These are phyloP conservation scores for Pachyrhizus erosus DNA, from an alignment of 306 rosid genomes.

Conservation along the genomic window DNA sequence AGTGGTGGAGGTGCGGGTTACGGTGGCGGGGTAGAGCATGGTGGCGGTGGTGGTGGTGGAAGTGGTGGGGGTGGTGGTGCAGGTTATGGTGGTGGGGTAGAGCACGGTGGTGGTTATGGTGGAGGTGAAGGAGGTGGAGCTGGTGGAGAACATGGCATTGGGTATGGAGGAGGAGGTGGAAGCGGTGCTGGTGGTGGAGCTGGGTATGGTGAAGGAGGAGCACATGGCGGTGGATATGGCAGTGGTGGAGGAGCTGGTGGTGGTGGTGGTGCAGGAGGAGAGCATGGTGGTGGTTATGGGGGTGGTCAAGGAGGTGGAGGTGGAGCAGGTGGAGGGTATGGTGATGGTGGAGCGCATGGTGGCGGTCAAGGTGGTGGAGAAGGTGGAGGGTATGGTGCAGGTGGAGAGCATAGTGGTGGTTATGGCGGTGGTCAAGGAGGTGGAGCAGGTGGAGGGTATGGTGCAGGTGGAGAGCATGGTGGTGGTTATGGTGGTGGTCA, in stretches of 20 bases:
- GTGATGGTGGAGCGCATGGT: constrained; percentile 37
- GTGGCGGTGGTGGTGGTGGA: constrained; percentile 41
- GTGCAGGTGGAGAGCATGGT: constrained; percentile 49
- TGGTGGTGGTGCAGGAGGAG: constrained; percentile 45
- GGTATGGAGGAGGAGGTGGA: constrained; percentile 45
- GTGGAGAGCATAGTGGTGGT: constrained; percentile 10
- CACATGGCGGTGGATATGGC: constrained; percentile 38
- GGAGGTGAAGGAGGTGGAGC: constrained; percentile 42
- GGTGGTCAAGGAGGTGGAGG: constrained; percentile 42
- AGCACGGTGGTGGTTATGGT: constrained; percentile 8
- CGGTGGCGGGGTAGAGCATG: constrained; percentile 36
- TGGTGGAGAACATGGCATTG: constrained; percentile 36
- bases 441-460: constrained; percentile 46
- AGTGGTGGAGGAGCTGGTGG: constrained; percentile 46
- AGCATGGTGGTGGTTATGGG: constrained; percentile 27
- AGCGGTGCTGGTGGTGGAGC: constrained; percentile 41
- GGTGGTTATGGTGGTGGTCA: constrained; percentile 39
- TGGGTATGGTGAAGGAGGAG: constrained; percentile 45
- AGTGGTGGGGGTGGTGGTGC: constrained; percentile 40
- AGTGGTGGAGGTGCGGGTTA: constrained; percentile 41
- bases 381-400: constrained; percentile 13
- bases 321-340: constrained; percentile 39
- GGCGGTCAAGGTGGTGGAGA: constrained; percentile 46
- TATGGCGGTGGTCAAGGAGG: constrained; percentile 52
- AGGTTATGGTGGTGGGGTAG: constrained; percentile 4